These are phyloP conservation scores for Xylariaceae sp. DNA, from an alignment of 2,329 filamentous ascomycete genomes.

Conservation along the genomic window DNA sequence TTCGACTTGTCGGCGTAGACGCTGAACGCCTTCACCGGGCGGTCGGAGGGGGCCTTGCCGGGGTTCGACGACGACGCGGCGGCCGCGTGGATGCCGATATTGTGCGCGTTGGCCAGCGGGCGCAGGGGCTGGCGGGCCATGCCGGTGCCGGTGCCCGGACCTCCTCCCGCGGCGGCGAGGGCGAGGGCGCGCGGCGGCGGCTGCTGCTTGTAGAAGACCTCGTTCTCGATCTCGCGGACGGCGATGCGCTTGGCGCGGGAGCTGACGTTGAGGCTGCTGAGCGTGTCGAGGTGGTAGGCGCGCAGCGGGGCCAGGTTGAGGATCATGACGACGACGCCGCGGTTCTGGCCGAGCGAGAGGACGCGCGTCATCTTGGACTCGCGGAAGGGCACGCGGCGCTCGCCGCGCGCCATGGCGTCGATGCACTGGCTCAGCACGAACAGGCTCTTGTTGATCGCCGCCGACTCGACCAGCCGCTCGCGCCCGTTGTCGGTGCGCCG, in stretches of 20 bases:
- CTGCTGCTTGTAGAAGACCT: conserved; percentile 76
- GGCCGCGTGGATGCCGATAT: conserved; percentile 50
- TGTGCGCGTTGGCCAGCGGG: conserved; percentile 67
- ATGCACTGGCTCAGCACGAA: conserved; percentile 94
- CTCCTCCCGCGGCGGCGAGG: conserved; percentile 27
- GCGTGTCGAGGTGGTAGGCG: conserved; percentile 86
- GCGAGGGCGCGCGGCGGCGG: conserved; percentile 53
- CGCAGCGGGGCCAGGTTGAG: conserved; percentile 86
- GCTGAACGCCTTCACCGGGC: conserved; percentile 75
- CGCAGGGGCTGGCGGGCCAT: conserved; percentile 65
- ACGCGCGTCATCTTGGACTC: conserved; percentile 98
- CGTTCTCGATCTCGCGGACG: conserved; percentile 90
- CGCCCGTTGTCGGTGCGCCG: conserved; percentile 88
- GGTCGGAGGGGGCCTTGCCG: conserved; percentile 51
- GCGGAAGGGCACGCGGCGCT: conserved; percentile 78
- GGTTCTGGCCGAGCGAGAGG: conserved; percentile 84
- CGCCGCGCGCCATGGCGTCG: conserved; percentile 75
- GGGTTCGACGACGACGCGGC: conserved; percentile 40
- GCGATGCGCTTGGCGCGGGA: conserved; percentile 95
- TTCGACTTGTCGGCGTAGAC: conserved; percentile 74
- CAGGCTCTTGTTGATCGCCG: conserved; percentile 94
- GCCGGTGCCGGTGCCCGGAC: conserved; percentile 26
- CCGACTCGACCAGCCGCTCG: conserved; percentile 87
- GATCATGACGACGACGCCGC: conserved; percentile 94
- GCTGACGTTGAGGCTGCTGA: conserved; percentile 90